Evolutionary conservation across 2,329 filamentous ascomycete genomes (phyloP), one percentile per base, ranked within the genome.

Genomic region (Penicillium vulpinum): DNA sequence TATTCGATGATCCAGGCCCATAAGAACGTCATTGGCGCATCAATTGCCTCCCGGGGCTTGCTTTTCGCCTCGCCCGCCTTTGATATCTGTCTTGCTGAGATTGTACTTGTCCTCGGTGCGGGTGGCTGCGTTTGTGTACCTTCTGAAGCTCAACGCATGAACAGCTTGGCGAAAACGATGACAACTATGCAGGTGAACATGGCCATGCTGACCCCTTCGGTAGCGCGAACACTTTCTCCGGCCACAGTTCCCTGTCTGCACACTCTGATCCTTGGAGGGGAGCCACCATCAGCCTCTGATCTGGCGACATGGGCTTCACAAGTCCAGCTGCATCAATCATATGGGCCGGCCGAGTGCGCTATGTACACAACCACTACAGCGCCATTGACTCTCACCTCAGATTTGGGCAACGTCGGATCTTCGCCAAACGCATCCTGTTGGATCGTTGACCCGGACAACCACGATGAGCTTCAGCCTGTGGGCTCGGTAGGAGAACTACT

Each of bases 1-100:
- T 70, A 68, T 47, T 66, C 69, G 36, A 62, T 64, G 24, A 56
- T 64, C 36, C 66, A 62, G 5, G 58, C 57, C n/a, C 66, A 59
- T 53, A 60, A 61, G 39, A 26, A 39, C 5, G 13, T 36, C 4
- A 48, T 50, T 21, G 33, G 39, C 6, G 18, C 51, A 38, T 18
- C 41, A 5, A 36, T 18, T 9, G 15, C 24, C 6, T 43, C 54
- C 24, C 57, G 62, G 2, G 57, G 61, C 9, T 50, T 57, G 26
- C 50, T 48, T 28, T 54, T 57, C 21, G 55, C 50, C 21, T 57
- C 55, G 2, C 51, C 51, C 16, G 50, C 55, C 16, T 57, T 57
- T 26, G 55, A 57, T 36, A 47, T 54, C 16, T 51, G 50, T 24
- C 33, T 57, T 18, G 50, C 50, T 18, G 51, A 54, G n/a, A 40